These are phyloP conservation scores for Tylopilus sp. DNA, from an alignment of 768 basidiomycete species.

Conservation along the genomic window DNA sequence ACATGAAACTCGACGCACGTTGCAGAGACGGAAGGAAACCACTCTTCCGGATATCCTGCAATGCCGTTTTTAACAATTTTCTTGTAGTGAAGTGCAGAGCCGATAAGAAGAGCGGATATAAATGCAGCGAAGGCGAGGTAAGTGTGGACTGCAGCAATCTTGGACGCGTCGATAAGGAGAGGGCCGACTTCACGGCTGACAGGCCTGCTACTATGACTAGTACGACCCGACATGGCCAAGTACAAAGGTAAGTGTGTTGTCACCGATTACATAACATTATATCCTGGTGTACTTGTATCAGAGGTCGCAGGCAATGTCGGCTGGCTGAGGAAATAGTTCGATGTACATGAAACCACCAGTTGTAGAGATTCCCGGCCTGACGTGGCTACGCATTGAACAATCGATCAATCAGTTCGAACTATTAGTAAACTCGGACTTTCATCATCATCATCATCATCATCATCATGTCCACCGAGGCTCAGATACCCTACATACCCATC, in stretches of 20 bases:
- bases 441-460: too few species aligned
- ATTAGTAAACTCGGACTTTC: not conserved
- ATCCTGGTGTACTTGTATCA: too few species aligned
- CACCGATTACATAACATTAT: too few species aligned
- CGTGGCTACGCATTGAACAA: not conserved
- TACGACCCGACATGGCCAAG: slow-evolving; percentile 15
- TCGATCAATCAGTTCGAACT: not conserved
- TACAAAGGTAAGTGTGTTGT: too few species aligned
- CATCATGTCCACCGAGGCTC: slow-evolving; percentile 10
- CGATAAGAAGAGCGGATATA: slow-evolving; percentile 56
- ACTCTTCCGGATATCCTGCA: slow-evolving; percentile 81
- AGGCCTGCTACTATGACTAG: not conserved
- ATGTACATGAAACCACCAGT: too few species aligned
- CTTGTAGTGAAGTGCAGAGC: slow-evolving; percentile 69
- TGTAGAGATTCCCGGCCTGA: too few species aligned
- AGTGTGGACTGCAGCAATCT: slow-evolving; percentile 63
- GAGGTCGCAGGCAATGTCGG: too few species aligned
- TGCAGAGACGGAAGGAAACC: slow-evolving; percentile 88
- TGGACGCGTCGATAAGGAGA: slow-evolving; percentile 42
- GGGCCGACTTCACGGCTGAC: slow-evolving; percentile 7
- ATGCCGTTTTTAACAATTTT: slow-evolving; percentile 85
- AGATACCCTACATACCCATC: slow-evolving; percentile 58
- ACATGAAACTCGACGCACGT: slow-evolving; percentile 45
- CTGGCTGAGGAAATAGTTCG: too few species aligned
- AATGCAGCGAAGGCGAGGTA: slow-evolving; percentile 66